Conservation (phyloP, 768 basidiomycete species). For the Thelephora aurantiotincta region DNA sequence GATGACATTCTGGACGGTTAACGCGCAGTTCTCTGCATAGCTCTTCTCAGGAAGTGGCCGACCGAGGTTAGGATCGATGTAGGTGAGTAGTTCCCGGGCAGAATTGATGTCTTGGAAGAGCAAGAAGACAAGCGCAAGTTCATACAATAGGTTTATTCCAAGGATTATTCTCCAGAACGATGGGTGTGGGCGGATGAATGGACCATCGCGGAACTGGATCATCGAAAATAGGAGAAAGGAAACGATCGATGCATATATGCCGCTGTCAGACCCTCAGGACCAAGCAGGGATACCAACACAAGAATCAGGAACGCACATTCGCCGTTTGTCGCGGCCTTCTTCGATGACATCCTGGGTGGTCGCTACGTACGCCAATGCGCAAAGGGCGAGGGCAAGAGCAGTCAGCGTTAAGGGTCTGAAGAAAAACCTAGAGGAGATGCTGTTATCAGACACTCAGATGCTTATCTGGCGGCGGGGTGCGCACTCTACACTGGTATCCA, state of each 20-base stretch:
- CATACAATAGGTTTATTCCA: conserved; percentile 73
- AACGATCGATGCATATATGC: conserved; percentile 59
- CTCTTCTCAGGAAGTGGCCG: conserved; percentile 70
- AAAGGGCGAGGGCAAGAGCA: conserved; percentile 50
- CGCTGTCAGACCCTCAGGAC: conserved; percentile 26
- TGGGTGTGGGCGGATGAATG: conserved; percentile 80
- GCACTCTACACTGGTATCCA: conserved; percentile 75
- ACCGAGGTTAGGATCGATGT: conserved; percentile 60
- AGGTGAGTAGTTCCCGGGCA: conserved; percentile 65
- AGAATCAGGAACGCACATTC: conserved; percentile 40
- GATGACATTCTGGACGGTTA: conserved; percentile 54
- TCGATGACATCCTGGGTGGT: conserved; percentile 74
- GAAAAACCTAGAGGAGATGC: conserved; percentile 46
- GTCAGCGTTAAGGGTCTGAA: conserved; percentile 76
- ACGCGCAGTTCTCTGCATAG: conserved; percentile 69
- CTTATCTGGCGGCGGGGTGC: conserved; percentile 14
- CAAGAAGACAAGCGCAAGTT: conserved; percentile 69
- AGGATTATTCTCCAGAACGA: conserved; percentile 74
- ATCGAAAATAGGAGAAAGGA: conserved; percentile 73
- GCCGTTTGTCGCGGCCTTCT: conserved; percentile 70
- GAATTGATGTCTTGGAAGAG: conserved; percentile 75
- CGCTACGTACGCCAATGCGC: conserved; percentile 66
- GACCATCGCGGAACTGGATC: conserved; percentile 83
- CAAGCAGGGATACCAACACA: background rate
- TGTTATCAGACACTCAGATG: conserved; percentile 1